Percentiles rank a stretch among this genome's conserved stretches.
phyloP scores from a whole-genome alignment of 164 flowering plant genomes.

The Berberis thunbergii region DNA sequence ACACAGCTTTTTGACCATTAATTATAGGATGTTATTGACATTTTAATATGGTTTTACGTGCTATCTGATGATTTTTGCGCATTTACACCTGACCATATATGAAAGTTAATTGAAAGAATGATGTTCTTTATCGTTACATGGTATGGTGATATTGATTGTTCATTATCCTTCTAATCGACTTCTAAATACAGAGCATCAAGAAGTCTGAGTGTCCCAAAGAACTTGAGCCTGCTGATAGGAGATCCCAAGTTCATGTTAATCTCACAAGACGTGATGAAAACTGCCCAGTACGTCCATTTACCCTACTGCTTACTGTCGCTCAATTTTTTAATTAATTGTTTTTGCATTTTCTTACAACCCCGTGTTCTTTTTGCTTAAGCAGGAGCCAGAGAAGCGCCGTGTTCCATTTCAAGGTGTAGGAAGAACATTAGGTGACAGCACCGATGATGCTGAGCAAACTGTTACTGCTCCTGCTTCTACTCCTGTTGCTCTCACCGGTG shows the following conservation, averaged over 20 bases:
- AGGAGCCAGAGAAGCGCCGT: conserved; percentile 54
- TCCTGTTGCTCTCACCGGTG: conserved; percentile 20
- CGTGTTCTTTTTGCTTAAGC: conserved; percentile 8
- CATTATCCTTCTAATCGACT: neutral
- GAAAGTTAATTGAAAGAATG: neutral
- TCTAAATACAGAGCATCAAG: conserved; percentile 60
- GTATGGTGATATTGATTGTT: neutral
- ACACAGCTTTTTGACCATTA: too few species aligned
- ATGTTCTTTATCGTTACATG: neutral
- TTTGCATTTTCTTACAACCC: neutral
- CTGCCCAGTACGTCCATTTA: conserved; percentile 28
- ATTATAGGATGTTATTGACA: too few species aligned
- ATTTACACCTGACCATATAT: too few species aligned
- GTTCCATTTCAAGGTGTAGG: conserved; percentile 67
- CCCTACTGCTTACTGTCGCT: neutral
- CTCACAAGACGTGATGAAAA: conserved; percentile 57
- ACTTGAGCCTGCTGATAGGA: conserved; percentile 58
- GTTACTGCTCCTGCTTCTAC: conserved; percentile 17
- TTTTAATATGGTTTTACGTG: too few species aligned
- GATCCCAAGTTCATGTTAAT: conserved; percentile 45
- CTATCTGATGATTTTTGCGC: too few species aligned
- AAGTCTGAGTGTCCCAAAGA: conserved; percentile 77
- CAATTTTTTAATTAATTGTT: neutral
- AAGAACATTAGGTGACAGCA: conserved; percentile 58
- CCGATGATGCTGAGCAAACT: neutral